phyloP scores from a whole-genome alignment of 352 stramenopile species.

The Pythium dissotocum region DNA sequence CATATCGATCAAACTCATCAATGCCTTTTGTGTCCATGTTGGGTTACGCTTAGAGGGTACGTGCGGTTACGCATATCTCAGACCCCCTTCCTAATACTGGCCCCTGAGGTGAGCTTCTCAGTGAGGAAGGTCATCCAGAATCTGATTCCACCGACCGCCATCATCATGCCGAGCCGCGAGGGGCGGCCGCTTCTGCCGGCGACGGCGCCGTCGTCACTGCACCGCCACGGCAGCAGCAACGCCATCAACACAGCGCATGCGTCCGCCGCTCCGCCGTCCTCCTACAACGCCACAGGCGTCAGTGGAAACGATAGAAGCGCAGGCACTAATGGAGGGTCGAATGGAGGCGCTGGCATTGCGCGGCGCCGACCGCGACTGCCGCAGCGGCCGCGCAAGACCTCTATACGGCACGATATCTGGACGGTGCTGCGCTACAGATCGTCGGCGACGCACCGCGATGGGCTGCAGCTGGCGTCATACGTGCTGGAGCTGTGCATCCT shows the following conservation, averaged over 20 bases:
- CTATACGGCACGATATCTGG: constrained; percentile 68
- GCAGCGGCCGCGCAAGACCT: neutral
- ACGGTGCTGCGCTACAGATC: constrained; percentile 75
- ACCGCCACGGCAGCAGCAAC: neutral
- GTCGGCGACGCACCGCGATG: constrained; percentile 60
- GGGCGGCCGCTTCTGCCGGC: constrained; percentile 1
- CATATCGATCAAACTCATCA: no score
- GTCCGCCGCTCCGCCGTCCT: neutral
- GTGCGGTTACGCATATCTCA: neutral
- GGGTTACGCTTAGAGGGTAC: neutral
- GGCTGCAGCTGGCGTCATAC: constrained; percentile 72
- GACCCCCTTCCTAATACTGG: neutral
- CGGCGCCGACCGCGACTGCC: constrained; percentile 7
- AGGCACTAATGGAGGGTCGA: neutral
- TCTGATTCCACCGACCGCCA: neutral
- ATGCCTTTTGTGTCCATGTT: no score
- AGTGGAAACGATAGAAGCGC: neutral
- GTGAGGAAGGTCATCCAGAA: neutral
- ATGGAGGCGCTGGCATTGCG: neutral
- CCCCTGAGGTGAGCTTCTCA: neutral
- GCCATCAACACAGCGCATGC: neutral
- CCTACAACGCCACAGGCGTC: neutral
- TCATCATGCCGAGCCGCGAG: neutral
- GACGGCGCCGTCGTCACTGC: neutral
- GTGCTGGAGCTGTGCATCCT: constrained; percentile 67